phyloP scores from a whole-genome alignment of 2,329 filamentous ascomycete genomes.

The Sporothrix humicola region DNA sequence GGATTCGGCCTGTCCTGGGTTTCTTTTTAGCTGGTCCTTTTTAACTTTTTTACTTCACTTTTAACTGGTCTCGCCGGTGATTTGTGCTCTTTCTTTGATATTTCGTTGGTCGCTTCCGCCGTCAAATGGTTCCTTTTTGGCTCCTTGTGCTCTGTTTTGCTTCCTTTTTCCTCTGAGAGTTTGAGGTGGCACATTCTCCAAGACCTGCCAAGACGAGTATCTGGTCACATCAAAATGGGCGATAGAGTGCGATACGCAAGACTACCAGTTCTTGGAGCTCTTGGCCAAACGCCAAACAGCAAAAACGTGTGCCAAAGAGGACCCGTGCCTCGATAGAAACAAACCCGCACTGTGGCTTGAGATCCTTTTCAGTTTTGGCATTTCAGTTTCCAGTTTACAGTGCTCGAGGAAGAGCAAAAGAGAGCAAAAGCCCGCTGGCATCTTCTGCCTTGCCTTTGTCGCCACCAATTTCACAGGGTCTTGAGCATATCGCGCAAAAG shows the following conservation, averaged over 20 bases:
- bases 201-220: conserved; percentile 8
- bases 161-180: neutral
- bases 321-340: conserved; percentile 1
- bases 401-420: neutral
- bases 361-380: no score
- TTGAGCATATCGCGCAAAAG: neutral
- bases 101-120: neutral
- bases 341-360: conserved; percentile 7
- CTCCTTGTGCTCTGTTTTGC: neutral
- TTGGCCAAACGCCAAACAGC: conserved; percentile 1
- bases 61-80: neutral
- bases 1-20: conserved; percentile 22
- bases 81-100: neutral
- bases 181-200: conserved; percentile 4
- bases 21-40: conserved; percentile 4
- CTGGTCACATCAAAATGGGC: neutral
- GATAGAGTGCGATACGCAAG: neutral
- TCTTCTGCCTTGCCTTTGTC: neutral
- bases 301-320: neutral
- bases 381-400: no score
- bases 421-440: neutral
- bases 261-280: conserved; percentile 8
- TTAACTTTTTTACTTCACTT: neutral
- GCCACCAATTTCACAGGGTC: neutral
- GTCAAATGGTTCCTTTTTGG: neutral